Base-by-base conservation (phyloP, 1,284 basidiomycete genomes). In the Microbotryum intermedium region DNA sequence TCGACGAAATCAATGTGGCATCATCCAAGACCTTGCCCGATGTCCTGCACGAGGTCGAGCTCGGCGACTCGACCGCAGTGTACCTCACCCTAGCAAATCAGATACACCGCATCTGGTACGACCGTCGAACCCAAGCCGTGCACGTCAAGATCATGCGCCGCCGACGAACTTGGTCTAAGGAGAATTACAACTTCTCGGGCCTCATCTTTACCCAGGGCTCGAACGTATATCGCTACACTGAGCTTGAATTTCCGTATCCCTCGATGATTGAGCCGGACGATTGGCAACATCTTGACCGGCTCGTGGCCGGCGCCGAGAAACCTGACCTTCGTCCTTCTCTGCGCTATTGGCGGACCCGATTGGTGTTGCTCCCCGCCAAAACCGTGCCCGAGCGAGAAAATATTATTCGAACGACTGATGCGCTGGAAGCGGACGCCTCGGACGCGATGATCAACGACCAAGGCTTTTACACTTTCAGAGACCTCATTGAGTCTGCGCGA, bases 11-110 rank as follows among this genome's bases (percentile, higher is more conserved):
- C 59, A 55, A 57, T 53, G 13, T 54, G 52, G 63, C 53, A 44
- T 59, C 57, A 29, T 58, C 34, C 51, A 69, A 62, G 60, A 68
- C 62, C 29, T 50, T 68, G 45, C 61, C 64, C 39, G 63, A 68
- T 57, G 65, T 55, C 7, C 48, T 64, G 28, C 63, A 53, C 50
- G 65, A 62, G 50, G 61, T 68, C 46, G 61, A 61, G 34, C 63
- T 62, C 26, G 65, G 63, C 43, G 71, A 69, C 46, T 61, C 60
- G 26, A 69, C 63, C 29, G 62, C 91, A 0, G 86, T 97, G 25
- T 97, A 88, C 76, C 80, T 97, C 55, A 90, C 90, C 67, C 91
- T 93, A 82, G 87, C 86, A 72, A 95, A 94, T 73, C 91, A 97
- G 74, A 90, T 97, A 53, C 93, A 97, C 74, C 81, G 88, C 29